Percentiles rank a stretch among this genome's conserved stretches.
These are phyloP conservation scores for Misopates orontium DNA, from an alignment of 257 asterid genomes.

Conservation along the genomic window DNA sequence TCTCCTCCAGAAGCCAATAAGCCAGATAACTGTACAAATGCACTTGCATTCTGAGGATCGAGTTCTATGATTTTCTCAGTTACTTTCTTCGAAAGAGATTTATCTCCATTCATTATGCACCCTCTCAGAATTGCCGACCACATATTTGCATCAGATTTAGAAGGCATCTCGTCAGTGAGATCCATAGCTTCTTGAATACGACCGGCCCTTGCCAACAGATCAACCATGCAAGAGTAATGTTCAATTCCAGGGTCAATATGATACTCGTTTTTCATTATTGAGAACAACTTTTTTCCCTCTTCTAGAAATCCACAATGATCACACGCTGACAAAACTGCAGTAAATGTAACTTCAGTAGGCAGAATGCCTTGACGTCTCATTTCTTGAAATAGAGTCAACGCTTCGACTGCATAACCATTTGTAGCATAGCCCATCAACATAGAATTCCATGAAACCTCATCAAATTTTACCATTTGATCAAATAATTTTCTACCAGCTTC, in stretches of 20 bases:
- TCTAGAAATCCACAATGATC: constrained; percentile 88
- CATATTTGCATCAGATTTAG: constrained; percentile 62
- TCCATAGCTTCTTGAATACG: constrained; percentile 59
- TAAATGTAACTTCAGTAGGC: constrained; percentile 67
- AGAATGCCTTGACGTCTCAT: constrained; percentile 50
- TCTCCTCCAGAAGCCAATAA: constrained; percentile 70
- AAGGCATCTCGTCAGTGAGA: constrained; percentile 57
- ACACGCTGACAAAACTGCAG: constrained; percentile 86
- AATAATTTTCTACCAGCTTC: constrained; percentile 56
- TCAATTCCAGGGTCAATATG: constrained; percentile 67
- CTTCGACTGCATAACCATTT: constrained; percentile 71
- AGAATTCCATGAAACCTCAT: constrained; percentile 76
- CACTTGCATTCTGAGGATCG: constrained; percentile 70
- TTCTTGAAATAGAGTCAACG: constrained; percentile 61
- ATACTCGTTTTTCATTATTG: constrained; percentile 57
- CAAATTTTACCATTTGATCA: constrained; percentile 48
- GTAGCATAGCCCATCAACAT: constrained; percentile 92
- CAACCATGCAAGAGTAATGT: constrained; percentile 93
- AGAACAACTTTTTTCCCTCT: constrained; percentile 76
- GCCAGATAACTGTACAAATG: constrained; percentile 73
- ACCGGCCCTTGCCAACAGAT: constrained; percentile 76
- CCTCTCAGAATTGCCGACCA: constrained; percentile 84
- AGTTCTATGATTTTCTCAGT: constrained; percentile 55
- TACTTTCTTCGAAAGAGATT: constrained; percentile 52
- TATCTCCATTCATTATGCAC: constrained; percentile 62